phyloP scores from a whole-genome alignment of 1,284 basidiomycete genomes.

The Quambalaria eucalypti region DNA sequence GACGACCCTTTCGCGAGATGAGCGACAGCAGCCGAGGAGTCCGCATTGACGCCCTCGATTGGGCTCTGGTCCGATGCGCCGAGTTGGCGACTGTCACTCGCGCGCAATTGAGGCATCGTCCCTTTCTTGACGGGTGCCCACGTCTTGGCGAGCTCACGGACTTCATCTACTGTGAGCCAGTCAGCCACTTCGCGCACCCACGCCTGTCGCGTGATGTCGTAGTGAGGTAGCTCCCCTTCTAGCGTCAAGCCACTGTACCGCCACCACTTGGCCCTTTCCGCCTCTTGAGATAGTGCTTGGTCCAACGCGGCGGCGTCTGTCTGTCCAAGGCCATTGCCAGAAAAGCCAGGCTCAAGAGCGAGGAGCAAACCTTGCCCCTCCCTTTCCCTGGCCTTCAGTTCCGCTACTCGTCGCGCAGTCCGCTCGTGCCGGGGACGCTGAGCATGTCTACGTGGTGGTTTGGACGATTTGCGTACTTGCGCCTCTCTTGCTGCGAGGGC shows the following conservation, averaged over 20 bases:
- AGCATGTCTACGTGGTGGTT: neutral
- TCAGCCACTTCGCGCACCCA: neutral
- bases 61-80: neutral
- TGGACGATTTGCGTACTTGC: neutral
- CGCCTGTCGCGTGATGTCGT: neutral
- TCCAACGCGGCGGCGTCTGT: neutral
- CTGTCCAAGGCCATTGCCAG: neutral
- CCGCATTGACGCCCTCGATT: neutral
- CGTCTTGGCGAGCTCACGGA: neutral
- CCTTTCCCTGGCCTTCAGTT: neutral
- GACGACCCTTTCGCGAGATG: neutral
- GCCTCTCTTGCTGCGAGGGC: too few species aligned
- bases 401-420: neutral
- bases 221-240: neutral
- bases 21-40: neutral
- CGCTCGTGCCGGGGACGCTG: neutral
- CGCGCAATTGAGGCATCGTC: neutral
- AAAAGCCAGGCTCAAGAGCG: neutral
- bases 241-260: neutral
- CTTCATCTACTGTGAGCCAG: neutral
- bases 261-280: neutral
- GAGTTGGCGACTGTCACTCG: neutral
- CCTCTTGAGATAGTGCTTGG: neutral
- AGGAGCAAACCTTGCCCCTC: neutral
- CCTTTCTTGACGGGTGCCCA: neutral